Conservation (phyloP, 2,329 filamentous ascomycete genomes). For the Arachnomyces sp. region DNA sequence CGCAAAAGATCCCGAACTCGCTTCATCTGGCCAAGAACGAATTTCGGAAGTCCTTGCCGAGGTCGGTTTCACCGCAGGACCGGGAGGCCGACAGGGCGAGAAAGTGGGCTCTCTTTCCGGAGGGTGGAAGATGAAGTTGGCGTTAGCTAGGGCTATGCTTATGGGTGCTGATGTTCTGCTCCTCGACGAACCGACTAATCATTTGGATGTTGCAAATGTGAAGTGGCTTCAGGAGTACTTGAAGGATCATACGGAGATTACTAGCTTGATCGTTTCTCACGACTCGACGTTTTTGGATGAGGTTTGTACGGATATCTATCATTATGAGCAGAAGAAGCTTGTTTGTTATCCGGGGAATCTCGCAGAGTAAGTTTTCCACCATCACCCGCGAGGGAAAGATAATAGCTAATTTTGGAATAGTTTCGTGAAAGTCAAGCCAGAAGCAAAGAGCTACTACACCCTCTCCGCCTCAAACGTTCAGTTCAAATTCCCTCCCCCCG, state of each 20-base stretch:
- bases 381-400: neutral
- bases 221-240: conserved; percentile 94
- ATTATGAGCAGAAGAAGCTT: conserved; percentile 97
- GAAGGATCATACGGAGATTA: conserved; percentile 92
- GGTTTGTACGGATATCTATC: conserved; percentile 97
- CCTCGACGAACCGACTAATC: conserved; percentile 97
- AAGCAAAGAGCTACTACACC: conserved; percentile 97
- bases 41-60: conserved; percentile 79
- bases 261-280: conserved; percentile 95
- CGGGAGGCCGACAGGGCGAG: conserved; percentile 78
- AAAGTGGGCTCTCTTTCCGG: conserved; percentile 91
- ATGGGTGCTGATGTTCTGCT: conserved; percentile 93
- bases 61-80: conserved; percentile 87
- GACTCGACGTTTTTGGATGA: conserved; percentile 96
- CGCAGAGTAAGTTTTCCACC: conserved; percentile 26
- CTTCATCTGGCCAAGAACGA: conserved; percentile 65
- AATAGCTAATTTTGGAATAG: conserved; percentile 14
- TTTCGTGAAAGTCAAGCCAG: conserved; percentile 83
- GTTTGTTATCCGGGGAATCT: conserved; percentile 45
- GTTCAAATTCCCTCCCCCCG: conserved; percentile 97
- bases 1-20: conserved; percentile 77
- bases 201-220: conserved; percentile 92
- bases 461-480: conserved; percentile 78
- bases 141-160: conserved; percentile 90
- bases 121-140: conserved; percentile 99